Base-by-base conservation (phyloP, 2,329 filamentous ascomycete genomes). In the Hypoxylon sp. region DNA sequence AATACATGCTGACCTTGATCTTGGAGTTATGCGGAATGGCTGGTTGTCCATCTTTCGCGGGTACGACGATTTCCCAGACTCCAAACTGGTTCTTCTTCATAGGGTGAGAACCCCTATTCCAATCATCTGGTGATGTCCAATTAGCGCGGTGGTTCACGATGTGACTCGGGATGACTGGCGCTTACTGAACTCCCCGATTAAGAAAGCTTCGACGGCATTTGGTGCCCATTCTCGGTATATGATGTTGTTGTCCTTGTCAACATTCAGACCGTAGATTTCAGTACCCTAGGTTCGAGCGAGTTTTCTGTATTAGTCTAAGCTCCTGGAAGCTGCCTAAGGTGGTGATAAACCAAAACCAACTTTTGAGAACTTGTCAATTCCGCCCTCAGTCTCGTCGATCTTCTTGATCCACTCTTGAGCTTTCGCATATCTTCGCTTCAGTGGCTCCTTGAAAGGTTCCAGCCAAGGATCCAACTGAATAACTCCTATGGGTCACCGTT, bases 181-280 rank as follows among this genome's bases (percentile, higher is more conserved):
- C 90, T 73, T 83, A 94, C 92, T 99, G 85, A 98, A 99, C 74
- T 98, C 96, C 68, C 96, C 96, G 74, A 97, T 91, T 57, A 99
- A 86, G 78, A 90, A 94, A 53, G 96, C 96, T 76, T 92, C 86
- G 43, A 89, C 84, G 59, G 94, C 95, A 83, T 94, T 97, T 25
- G 96, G 94, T 0, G 96, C 96, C 96, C 96, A 99, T 86, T 99
- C 96, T 73, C 93, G 88, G 81, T 99, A 99, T 63, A 86, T 85
- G 72, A 99, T 93, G 79, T 94, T 94, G 79, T 93, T 93, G 75
- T 97, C 90, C 59, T 88, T 83, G 77, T 91, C 86, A 66, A 96
- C 90, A 73, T 93, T 93, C 80, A 99, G 89, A 61, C 96, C 96
- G 77, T 92, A 97, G 69, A 86, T 90, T 77, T 98, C 93, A 69